Evolutionary conservation across 2,329 filamentous ascomycete species (phyloP), one percentile per base, ranked within the genome.

Genomic region (Dryadomyces sulphureus): DNA sequence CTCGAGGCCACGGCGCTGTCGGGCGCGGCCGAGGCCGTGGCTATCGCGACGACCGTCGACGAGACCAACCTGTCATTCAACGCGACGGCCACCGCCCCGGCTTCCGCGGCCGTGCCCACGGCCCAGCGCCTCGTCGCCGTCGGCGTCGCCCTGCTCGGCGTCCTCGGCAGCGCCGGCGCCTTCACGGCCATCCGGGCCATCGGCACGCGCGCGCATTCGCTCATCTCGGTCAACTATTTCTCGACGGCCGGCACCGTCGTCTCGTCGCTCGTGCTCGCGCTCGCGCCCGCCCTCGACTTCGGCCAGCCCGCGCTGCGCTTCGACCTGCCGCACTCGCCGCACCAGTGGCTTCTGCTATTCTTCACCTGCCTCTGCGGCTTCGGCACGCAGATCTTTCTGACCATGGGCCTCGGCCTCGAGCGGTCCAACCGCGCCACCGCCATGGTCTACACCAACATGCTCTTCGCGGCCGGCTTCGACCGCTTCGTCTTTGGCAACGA

Each of bases 191-290:
- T 94, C 51, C 73, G 87, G 16, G 78, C 81, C 62, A 90, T 94
- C 50, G 88, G 89, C 14, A 76, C 77, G 54, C 74, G 84, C 24
- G 82, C 84, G 0, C 86, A 94, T 57, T 77, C 88, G 0, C 67
- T 94, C n/a, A 78, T 94, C 48, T 83, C 77, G 2, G 85, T 94
- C 47, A 93, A 86, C 55, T 93, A 89, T 62, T 94, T 94, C 56
- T 77, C 79, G 3, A 65, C 69, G 0, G 81, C 76, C 65, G 84
- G 81, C 54, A 81, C 77, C 0, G 54, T 88, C 2, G 77, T 94
- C 41, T 80, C 79, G 38, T 58, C 72, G 2, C 54, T 75, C 1
- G 75, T 75, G 25, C 73, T 93, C 52, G 64, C 68, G 1, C 68
- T 69, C 5, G 67, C 65, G 0, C 66, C 72, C 17, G 34, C 60